Evolutionary conservation across 495 filamentous ascomycete genomes (phyloP).

Genomic region (Pseudevernia furfuracea): DNA sequence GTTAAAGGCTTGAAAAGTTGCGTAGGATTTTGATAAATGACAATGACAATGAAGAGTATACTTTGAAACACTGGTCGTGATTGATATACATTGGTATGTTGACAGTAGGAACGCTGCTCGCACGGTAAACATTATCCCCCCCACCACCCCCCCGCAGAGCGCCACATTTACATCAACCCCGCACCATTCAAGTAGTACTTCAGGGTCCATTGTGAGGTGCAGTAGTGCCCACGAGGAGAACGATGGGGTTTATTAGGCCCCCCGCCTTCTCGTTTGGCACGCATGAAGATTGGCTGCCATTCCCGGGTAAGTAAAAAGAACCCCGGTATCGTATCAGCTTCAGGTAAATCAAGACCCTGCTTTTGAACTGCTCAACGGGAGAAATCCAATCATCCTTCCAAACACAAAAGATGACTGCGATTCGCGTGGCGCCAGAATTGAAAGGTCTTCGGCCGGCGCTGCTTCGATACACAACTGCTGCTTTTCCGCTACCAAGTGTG

Average conservation of each 20-base stretch:
- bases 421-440: background rate
- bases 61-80: background rate
- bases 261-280: background rate
- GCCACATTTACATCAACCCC: no score
- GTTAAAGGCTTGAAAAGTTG: background rate
- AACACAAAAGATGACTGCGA: background rate
- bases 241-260: background rate
- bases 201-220: background rate
- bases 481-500: background rate
- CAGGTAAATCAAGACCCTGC: background rate
- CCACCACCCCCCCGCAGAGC: no score
- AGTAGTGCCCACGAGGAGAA: background rate
- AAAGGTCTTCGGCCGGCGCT: background rate
- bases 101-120: background rate
- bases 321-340: background rate
- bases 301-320: no score
- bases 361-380: background rate
- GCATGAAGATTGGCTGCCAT: background rate
- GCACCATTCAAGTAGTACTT: no score
- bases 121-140: background rate
- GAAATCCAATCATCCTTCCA: background rate
- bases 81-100: background rate
- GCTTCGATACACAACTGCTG: background rate
- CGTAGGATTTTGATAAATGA: background rate
- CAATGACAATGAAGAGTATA: background rate